Evolutionary conservation across 352 stramenopile species (phyloP).

Genomic region (Globisporangium echinulatum): DNA sequence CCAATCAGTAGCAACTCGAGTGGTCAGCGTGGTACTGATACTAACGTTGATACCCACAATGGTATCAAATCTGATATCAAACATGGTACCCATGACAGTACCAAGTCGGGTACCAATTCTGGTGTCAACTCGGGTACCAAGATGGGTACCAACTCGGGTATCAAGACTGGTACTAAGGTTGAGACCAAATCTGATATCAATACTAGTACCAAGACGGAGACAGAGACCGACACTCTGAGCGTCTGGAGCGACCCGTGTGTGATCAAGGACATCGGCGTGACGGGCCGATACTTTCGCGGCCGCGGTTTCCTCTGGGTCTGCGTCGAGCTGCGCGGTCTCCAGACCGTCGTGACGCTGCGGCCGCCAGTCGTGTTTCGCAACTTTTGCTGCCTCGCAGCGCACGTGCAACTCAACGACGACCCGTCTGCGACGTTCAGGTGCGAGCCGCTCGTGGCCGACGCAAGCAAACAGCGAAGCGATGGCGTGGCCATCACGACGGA

Average conservation of each 20-base stretch:
- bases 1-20: too few species aligned
- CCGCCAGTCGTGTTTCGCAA: conserved; percentile 39
- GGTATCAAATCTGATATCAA: too few species aligned
- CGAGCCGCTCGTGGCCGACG: neutral
- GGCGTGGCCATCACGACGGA: conserved; percentile 27
- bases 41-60: too few species aligned
- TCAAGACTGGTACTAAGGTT: too few species aligned
- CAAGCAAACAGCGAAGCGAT: conserved; percentile 1
- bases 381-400: conserved; percentile 31
- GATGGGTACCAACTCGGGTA: too few species aligned
- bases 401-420: conserved; percentile 28
- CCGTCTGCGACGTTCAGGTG: neutral
- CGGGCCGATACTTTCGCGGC: conserved; percentile 40
- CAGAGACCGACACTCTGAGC: conserved; percentile 5
- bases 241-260: conserved; percentile 61
- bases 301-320: conserved; percentile 65
- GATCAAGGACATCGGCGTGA: conserved; percentile 55
- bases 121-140: too few species aligned
- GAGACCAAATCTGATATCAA: too few species aligned
- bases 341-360: conserved; percentile 54
- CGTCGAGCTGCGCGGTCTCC: conserved; percentile 46
- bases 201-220: neutral
- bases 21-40: too few species aligned
- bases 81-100: too few species aligned
- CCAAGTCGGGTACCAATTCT: too few species aligned